A percentile compares a stretch with the other conserved stretches of the same genome.
phyloP scores from a whole-genome alignment of 2,329 filamentous ascomycete species.

The Xylariaceae sp. region DNA sequence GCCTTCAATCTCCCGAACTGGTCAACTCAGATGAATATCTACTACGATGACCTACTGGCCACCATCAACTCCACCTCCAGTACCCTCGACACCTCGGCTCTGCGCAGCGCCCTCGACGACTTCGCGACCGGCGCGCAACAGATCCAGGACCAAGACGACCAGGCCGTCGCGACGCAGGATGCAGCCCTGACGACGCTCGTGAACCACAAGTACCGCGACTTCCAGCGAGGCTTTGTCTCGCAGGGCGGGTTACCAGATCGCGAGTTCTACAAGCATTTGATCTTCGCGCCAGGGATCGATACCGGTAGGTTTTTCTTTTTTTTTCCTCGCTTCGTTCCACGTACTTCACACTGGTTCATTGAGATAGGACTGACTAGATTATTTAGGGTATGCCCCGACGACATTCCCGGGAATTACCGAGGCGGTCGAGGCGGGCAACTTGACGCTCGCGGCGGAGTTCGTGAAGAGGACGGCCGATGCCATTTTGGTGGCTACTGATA shows the following conservation, averaged over 20 bases:
- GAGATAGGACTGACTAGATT: not conserved
- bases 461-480: slow-evolving; percentile 25
- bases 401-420: slow-evolving; percentile 29
- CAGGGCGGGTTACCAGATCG: slow-evolving; percentile 42
- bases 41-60: slow-evolving; percentile 33
- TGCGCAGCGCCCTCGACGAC: slow-evolving; percentile 34
- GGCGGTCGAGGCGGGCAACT: slow-evolving; percentile 19
- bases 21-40: slow-evolving; percentile 32
- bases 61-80: slow-evolving; percentile 28
- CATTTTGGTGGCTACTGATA: slow-evolving; percentile 20
- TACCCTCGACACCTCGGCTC: slow-evolving; percentile 32
- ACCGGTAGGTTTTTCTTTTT: slow-evolving; percentile 32
- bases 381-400: slow-evolving; percentile 25
- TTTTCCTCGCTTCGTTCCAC: too few species aligned
- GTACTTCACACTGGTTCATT: too few species aligned
- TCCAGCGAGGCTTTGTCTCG: slow-evolving; percentile 44
- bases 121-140: slow-evolving; percentile 31
- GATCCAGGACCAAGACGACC: slow-evolving; percentile 27
- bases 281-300: slow-evolving; percentile 43
- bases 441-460: slow-evolving; percentile 23
- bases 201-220: slow-evolving; percentile 44
- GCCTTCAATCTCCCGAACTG: slow-evolving; percentile 39
- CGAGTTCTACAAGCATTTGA: slow-evolving; percentile 42
- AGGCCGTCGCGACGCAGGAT: slow-evolving; percentile 25
- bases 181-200: slow-evolving; percentile 30